Conservation (phyloP, 228 moss, liverwort and hornwort genomes). For the Sphagnum magellanicum region DNA sequence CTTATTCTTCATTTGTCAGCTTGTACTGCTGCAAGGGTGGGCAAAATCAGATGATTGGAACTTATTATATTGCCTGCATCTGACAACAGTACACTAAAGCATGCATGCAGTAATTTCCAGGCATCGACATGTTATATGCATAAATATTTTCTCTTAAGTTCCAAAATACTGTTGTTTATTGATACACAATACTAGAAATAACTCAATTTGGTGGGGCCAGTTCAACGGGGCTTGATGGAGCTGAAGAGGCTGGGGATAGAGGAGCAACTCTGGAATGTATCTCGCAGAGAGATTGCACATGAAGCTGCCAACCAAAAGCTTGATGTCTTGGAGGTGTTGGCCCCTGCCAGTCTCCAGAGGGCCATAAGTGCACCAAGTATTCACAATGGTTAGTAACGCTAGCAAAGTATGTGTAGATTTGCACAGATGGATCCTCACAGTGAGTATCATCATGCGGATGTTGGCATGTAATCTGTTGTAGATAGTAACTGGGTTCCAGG, state of each 20-base stretch:
- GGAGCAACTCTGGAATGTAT: constrained; percentile 65
- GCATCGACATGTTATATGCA: too few species aligned
- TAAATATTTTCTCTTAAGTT: too few species aligned
- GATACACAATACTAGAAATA: too few species aligned
- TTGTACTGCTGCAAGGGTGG: too few species aligned
- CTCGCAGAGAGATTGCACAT: constrained; percentile 56
- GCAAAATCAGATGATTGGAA: too few species aligned
- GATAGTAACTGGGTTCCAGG: too few species aligned
- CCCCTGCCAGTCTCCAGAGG: constrained; percentile 43
- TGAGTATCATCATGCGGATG: too few species aligned
- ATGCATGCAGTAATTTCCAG: background rate
- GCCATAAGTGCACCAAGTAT: constrained; percentile 28
- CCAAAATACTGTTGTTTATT: too few species aligned
- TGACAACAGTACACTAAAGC: background rate
- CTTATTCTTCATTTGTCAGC: background rate
- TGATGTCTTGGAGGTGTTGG: constrained; percentile 52
- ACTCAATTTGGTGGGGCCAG: constrained; percentile 1
- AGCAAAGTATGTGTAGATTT: background rate
- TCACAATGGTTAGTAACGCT: background rate
- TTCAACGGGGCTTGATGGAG: constrained; percentile 63
- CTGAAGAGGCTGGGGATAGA: constrained; percentile 55
- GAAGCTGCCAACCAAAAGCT: constrained; percentile 69
- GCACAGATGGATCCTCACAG: background rate
- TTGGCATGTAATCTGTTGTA: too few species aligned
- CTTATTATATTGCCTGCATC: background rate